Evolutionary conservation across 148 eudicot species (phyloP).

Genomic region (Vaccinium myrtillus): DNA sequence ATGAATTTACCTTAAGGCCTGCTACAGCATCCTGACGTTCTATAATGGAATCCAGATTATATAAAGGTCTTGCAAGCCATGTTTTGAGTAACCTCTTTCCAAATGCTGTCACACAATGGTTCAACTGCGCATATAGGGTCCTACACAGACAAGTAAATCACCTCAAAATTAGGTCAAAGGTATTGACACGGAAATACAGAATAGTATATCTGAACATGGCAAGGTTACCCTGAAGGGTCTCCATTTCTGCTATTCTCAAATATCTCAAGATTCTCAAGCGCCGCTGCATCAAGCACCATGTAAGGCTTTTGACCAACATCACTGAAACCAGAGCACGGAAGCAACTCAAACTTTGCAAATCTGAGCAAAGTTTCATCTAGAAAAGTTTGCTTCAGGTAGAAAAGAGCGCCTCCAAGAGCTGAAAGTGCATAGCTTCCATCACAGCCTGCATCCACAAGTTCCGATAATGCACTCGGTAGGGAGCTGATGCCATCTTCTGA

Average conservation of each 20-base stretch:
- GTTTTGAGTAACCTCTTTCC: constrained; percentile 89
- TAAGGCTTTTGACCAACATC: constrained; percentile 61
- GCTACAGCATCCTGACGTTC: constrained; percentile 96
- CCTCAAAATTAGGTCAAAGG: not conserved
- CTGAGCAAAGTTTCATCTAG: constrained; percentile 80
- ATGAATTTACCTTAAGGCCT: constrained; percentile 57
- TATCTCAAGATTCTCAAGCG: constrained; percentile 90
- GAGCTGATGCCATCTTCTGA: constrained; percentile 31
- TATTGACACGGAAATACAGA: not conserved
- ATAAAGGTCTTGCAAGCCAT: constrained; percentile 97
- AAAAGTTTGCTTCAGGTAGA: constrained; percentile 88
- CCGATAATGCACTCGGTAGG: constrained; percentile 59
- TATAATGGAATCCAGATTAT: constrained; percentile 54
- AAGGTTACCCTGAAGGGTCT: constrained; percentile 73
- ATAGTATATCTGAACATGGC: constrained; percentile 5
- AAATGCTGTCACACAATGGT: constrained; percentile 85
- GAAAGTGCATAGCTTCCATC: constrained; percentile 76
- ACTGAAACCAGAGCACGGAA: constrained; percentile 66
- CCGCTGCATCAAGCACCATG: constrained; percentile 93
- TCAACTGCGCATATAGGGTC: constrained; percentile 79
- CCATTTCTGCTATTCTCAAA: constrained; percentile 89
- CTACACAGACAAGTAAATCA: constrained; percentile 32
- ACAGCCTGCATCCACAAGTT: constrained; percentile 50
- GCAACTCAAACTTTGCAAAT: constrained; percentile 85
- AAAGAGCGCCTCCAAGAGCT: constrained; percentile 88